phyloP scores from a whole-genome alignment of 2,329 filamentous ascomycete species.

The Cordyceps militaris region DNA sequence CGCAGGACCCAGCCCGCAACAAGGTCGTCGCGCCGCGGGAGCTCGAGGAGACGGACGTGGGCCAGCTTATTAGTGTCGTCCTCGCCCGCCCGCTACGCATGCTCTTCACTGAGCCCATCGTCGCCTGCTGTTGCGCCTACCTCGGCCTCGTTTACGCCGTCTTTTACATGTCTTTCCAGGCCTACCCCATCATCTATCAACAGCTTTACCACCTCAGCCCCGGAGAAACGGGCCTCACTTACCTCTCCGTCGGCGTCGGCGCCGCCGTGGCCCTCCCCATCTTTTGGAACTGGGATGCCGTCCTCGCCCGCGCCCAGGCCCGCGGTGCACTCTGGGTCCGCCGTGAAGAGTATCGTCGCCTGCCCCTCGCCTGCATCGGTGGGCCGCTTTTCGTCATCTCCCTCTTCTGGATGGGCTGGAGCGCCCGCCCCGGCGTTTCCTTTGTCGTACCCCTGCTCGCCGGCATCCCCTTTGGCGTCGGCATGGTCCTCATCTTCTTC shows the following conservation, averaged over 20 bases:
- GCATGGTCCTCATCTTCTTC: slow-evolving; percentile 57
- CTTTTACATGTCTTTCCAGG: slow-evolving; percentile 68
- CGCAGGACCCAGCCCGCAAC: slow-evolving; percentile 41
- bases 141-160: slow-evolving; percentile 62
- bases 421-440: slow-evolving; percentile 38
- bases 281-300: slow-evolving; percentile 59
- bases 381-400: slow-evolving; percentile 54
- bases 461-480: slow-evolving; percentile 54
- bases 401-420: slow-evolving; percentile 58
- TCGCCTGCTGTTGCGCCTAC: slow-evolving; percentile 62
- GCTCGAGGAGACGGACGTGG: slow-evolving; percentile 50
- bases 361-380: slow-evolving; percentile 65
- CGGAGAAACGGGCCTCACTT: slow-evolving; percentile 59
- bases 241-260: slow-evolving; percentile 61
- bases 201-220: slow-evolving; percentile 55
- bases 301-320: slow-evolving; percentile 46
- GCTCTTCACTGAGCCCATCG: slow-evolving; percentile 65
- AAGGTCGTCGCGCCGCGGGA: slow-evolving; percentile 55
- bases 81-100: slow-evolving; percentile 66
- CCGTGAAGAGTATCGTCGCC: slow-evolving; percentile 59
- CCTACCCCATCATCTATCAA: slow-evolving; percentile 64
- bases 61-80: slow-evolving; percentile 59
- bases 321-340: slow-evolving; percentile 48
- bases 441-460: slow-evolving; percentile 53
- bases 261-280: slow-evolving; percentile 50